Evolutionary conservation across 257 asterid genomes (phyloP), one percentile per base, ranked within the genome.

Genomic region (Solanum dulcamara): DNA sequence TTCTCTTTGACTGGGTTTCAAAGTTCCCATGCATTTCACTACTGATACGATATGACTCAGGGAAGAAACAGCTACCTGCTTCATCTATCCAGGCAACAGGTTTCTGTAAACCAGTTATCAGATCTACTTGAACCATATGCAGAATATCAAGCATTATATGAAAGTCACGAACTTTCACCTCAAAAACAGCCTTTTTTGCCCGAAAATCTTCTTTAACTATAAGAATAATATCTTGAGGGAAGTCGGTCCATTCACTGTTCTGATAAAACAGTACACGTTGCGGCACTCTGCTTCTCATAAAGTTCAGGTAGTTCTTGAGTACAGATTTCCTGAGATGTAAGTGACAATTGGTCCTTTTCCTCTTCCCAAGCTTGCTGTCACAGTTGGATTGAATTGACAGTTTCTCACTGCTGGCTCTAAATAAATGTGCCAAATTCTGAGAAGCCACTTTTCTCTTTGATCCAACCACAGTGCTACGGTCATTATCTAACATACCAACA

Each of bases 31-130:
- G 84, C 22, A 86, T 70, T 77, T 88, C 93, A 84, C 84, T 88
- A 91, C 42, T 80, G 38, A 86, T 91, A 72, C 86, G 79, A 83
- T 90, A 86, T 20, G 88, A 89, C 71, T 94, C 95, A 44, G 99
- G 97, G 81, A 94, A 93, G 85, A 92, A 94, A 88, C 97, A 92
- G 72, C 86, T 84, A 7, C 95, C 99, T 57, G 91, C 88, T 75
- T 90, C 93, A 89, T 96, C 99, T 86, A 96, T 92, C 98, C 99
- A 96, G 48, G 98, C 97, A 89, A 96, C 92, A n/a, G 96, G 92
- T 72, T 89, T 91, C 42, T 75, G 90, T 74, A 75, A 50, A 81
- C 99, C 98, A 17, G 92, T 92, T 64, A 75, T 67, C 92, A 96
- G 71, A 89, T 94, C 97, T 87, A 92, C 79, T 87, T 83, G 89